Evolutionary conservation across 2,329 filamentous ascomycete genomes (phyloP).

Genomic region (Fusarium floridanum): DNA sequence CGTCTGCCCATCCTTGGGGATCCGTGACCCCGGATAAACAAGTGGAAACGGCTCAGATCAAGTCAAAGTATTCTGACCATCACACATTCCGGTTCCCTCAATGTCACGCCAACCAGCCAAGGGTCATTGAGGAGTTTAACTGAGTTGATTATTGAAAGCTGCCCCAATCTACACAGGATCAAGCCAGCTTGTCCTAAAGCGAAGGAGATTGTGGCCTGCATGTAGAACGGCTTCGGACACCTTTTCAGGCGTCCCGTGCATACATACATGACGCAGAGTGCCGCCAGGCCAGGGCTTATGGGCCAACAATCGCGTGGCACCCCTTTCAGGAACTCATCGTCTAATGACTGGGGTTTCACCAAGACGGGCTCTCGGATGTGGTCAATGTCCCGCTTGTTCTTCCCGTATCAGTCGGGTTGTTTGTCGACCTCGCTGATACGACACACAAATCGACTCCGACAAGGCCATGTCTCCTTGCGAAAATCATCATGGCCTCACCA

Average conservation of each 20-base stretch:
- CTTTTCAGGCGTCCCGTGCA: constrained; percentile 26
- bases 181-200: constrained; percentile 1
- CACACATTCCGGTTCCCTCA: background rate
- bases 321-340: constrained; percentile 9
- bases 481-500: background rate
- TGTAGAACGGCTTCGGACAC: constrained; percentile 23
- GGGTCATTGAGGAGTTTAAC: background rate
- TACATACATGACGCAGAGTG: constrained; percentile 39
- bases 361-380: background rate
- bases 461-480: background rate
- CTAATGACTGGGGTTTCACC: constrained; percentile 6
- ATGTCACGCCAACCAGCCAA: background rate
- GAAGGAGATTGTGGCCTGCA: constrained; percentile 25
- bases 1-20: constrained; percentile 3
- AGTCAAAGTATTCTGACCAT: background rate
- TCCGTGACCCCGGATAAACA: constrained; percentile 4
- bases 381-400: constrained; percentile 13
- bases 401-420: background rate
- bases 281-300: constrained; percentile 30
- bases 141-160: background rate
- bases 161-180: background rate
- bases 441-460: background rate
- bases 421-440: background rate
- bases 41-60: constrained; percentile 6
- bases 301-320: constrained; percentile 28